A percentile compares a stretch with the other conserved stretches of the same genome.
These are phyloP conservation scores for Metarhizium humberi DNA, from an alignment of 2,329 filamentous ascomycete species.

Conservation along the genomic window DNA sequence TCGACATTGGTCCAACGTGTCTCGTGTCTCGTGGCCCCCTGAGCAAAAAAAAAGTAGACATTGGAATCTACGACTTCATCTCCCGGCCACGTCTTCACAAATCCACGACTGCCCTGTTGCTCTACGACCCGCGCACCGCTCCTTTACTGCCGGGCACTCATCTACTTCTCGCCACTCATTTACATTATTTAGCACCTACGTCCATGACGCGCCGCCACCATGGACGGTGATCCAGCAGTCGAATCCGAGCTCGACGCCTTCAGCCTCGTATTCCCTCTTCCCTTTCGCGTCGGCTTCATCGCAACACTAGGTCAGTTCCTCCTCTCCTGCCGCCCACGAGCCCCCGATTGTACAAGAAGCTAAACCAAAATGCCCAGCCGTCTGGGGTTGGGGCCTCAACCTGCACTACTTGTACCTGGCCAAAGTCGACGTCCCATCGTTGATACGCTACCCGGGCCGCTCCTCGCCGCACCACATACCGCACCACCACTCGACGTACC, in stretches of 20 bases:
- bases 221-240: slow-evolving; percentile 67
- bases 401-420: slow-evolving; percentile 73
- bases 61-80: not conserved
- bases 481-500: slow-evolving; percentile 78
- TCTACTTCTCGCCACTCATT: not conserved
- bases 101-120: too few relatives aligned
- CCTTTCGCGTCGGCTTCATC: slow-evolving; percentile 81
- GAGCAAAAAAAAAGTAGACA: not conserved
- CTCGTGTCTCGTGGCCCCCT: not conserved
- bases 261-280: slow-evolving; percentile 77
- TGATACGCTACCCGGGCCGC: slow-evolving; percentile 79
- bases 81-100: too few relatives aligned
- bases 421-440: slow-evolving; percentile 77
- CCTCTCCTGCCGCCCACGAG: not conserved
- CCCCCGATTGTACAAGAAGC: not conserved
- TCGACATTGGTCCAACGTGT: too few relatives aligned
- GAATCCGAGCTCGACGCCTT: slow-evolving; percentile 72
- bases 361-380: slow-evolving; percentile 46
- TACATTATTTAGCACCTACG: not conserved
- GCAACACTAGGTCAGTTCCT: slow-evolving; percentile 63
- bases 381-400: slow-evolving; percentile 93
- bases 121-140: not conserved
- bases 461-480: slow-evolving; percentile 59
- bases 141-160: not conserved
- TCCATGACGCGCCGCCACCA: slow-evolving; percentile 24